Base-by-base conservation (phyloP, 768 basidiomycete genomes). In the Pulveroboletus frians region DNA sequence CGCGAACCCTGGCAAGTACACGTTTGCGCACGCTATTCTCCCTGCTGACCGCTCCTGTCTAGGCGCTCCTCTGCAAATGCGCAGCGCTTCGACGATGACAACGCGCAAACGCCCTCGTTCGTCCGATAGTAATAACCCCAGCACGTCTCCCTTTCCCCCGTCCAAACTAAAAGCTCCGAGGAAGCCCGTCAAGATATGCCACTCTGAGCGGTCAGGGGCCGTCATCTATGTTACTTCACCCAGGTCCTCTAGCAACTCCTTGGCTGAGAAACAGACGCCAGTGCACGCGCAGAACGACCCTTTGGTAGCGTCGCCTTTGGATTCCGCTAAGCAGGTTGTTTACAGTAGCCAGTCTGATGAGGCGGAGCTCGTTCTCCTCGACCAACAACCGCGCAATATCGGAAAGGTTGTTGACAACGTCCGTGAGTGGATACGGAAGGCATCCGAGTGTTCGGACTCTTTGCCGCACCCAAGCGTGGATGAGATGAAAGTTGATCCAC, bases 271-370 rank as follows among this genome's bases (percentile, higher is more conserved):
- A 27, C 8, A 39, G 26, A 52, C 40, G 30, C 46, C 18, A 23
- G 51, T 5, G 15, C 59, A 26, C 37, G 40, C 15, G 9, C 50
- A 45, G 23, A 46, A 30, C 20, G 38, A 15, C 18, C 27, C 45
- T 37, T 41, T 44, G 42, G 20, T 31, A 30, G 30, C 46, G n/a
- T 65, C 57, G 18, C 60, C 64, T 53, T 44, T 40, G 40, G 50
- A 27, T 54, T 51, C 48, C 60, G 64, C 44, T 50, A 53, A 37
- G 60, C 62, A 73, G 27, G 59, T 79, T 17, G 70, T 85, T 8
- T 81, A 79, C 18, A 84, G 81, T 40, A 85, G 84, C 55, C 79
- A 84, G 62, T 83, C 82, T 41, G 80, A 84, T 53, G 85, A 85
- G 60, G 69, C 74, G 39, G 83, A 85, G 54, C 67, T 84, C 41